Evolutionary conservation across 2,329 filamentous ascomycete species (phyloP).

Genomic region (Aspergillus brunneoviolaceus): DNA sequence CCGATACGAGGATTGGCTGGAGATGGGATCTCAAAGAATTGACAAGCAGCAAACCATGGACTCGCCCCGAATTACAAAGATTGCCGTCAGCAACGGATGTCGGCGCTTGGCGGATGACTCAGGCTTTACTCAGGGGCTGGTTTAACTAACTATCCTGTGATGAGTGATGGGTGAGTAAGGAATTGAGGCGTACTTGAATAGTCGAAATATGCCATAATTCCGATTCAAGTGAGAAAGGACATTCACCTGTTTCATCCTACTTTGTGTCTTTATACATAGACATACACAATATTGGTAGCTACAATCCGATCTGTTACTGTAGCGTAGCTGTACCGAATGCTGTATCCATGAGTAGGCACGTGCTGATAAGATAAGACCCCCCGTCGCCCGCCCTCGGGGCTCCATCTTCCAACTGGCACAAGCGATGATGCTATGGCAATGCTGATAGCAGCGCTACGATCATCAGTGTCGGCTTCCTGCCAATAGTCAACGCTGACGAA

Average conservation of each 20-base stretch:
- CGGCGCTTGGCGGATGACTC: background rate
- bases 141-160: no score
- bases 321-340: background rate
- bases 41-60: background rate
- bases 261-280: no score
- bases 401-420: slow-evolving; percentile 17
- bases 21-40: background rate
- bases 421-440: background rate
- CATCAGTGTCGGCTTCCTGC: background rate
- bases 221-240: no score
- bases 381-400: background rate
- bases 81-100: slow-evolving; percentile 25
- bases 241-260: no score
- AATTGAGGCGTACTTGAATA: no score
- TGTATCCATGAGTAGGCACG: slow-evolving; percentile 6
- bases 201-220: no score
- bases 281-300: no score
- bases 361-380: slow-evolving; percentile 19
- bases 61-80: slow-evolving; percentile 24
- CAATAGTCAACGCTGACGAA: background rate
- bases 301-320: background rate
- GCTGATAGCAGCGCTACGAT: background rate
- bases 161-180: no score
- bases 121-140: slow-evolving; percentile 4
- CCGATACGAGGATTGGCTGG: background rate